phyloP scores from a whole-genome alignment of 1,284 basidiomycete species.

The Grifola frondosa region DNA sequence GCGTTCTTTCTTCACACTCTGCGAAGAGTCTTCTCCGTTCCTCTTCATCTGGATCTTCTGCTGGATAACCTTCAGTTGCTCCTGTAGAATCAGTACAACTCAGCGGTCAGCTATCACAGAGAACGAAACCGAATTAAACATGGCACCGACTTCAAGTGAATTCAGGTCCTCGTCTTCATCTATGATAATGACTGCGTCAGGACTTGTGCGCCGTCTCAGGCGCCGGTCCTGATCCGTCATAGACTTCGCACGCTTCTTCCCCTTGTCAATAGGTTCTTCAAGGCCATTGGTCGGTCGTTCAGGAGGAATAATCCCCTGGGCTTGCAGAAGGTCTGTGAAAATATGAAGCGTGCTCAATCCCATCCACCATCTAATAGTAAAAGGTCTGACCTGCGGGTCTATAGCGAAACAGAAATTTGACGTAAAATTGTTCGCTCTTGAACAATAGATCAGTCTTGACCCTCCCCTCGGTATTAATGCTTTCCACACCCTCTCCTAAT shows the following conservation, averaged over 20 bases:
- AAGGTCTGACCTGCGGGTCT: slow-evolving; percentile 9
- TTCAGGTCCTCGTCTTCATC: background rate
- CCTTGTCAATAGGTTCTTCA: too few relatives aligned
- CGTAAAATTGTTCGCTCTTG: slow-evolving; percentile 3
- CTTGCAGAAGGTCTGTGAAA: slow-evolving; percentile 12
- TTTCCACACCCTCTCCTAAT: background rate
- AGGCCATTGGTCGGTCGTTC: background rate
- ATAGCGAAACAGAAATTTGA: slow-evolving; percentile 11
- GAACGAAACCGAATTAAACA: background rate
- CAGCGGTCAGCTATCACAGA: background rate
- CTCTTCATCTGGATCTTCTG: too few relatives aligned
- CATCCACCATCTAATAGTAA: too few relatives aligned
- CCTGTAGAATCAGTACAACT: background rate
- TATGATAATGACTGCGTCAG: background rate
- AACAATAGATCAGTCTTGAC: slow-evolving; percentile 5
- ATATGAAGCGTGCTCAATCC: too few relatives aligned
- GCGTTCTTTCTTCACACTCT: too few relatives aligned
- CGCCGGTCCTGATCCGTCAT: too few relatives aligned
- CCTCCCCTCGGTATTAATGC: background rate
- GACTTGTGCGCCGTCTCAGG: too few relatives aligned
- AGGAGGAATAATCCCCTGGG: slow-evolving; percentile 12
- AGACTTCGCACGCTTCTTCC: too few relatives aligned
- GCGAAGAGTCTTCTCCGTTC: too few relatives aligned
- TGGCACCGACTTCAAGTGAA: background rate
- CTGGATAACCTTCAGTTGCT: too few relatives aligned